Evolutionary conservation across 2,329 filamentous ascomycete species (phyloP), one percentile per base, ranked within the genome.

Genomic region (Lachnellula hyalina): DNA sequence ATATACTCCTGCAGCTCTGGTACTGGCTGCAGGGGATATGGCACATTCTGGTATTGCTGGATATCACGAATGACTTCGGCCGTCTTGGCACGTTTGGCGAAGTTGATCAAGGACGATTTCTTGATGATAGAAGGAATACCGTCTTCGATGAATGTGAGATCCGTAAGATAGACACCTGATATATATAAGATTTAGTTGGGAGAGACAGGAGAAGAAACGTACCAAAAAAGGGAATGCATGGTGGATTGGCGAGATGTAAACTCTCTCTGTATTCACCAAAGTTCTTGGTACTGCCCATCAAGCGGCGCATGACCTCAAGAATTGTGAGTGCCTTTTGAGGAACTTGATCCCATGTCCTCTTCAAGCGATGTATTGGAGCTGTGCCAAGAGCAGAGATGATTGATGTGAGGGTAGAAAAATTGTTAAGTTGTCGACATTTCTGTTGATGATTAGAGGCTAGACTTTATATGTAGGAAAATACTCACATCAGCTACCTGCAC

Each of bases 201-300:
- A 9, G 36, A 49, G 52, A 25, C 14, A 40, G 40, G n/a, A 34
- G 51, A 51, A 35, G 50, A 42, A 42, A 68, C 80, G 60, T 82
- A 92, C 93, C 94, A 68, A 99, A 96, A 74, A 99, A 99, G 5
- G 94, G 94, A 70, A 97, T 97, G 71, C 94, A 99, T 12, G 94
- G 94, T 17, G 94, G 94, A 65, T 96, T 96, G 25, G 93, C 91
- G 53, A 87, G 86, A 75, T 96, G 93, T 53, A 99, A 77, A 28
- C 90, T 86, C 70, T 97, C 94, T 70, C 94, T 84, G 72, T 99
- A 99, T 72, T 96, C 92, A 65, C 89, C 89, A 76, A 97, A 99
- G 73, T 99, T 99, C 77, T 96, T 96, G 46, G 91, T 96, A 72
- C 91, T 96, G 21, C 89, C 90, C 91, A 99, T 99, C 54, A 97